Conservation (phyloP, 1,284 basidiomycete species). For the Lignosus rhinocerotis region DNA sequence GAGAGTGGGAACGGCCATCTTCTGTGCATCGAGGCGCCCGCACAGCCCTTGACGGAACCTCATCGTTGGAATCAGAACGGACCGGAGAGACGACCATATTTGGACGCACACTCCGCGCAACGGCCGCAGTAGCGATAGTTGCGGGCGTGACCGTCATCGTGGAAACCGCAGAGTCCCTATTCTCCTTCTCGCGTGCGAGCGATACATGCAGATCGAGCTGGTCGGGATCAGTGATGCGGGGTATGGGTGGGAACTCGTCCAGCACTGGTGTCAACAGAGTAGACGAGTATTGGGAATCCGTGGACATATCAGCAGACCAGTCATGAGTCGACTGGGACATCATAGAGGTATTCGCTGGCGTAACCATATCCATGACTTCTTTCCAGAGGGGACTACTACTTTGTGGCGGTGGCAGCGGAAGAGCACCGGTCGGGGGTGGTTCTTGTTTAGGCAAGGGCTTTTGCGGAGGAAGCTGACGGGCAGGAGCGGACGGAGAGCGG, state of each 20-base stretch:
- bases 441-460: constrained; percentile 29
- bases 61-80: constrained; percentile 11
- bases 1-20: constrained; percentile 28
- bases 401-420: constrained; percentile 18
- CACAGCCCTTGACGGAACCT: constrained; percentile 12
- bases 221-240: constrained; percentile 12
- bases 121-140: constrained; percentile 32
- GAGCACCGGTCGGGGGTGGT: constrained; percentile 17
- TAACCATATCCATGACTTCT: constrained; percentile 28
- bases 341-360: constrained; percentile 4
- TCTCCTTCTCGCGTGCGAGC: constrained; percentile 31
- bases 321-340: constrained; percentile 8
- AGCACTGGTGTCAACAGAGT: constrained; percentile 21
- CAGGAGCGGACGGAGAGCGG: constrained; percentile 6
- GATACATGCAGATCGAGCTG: constrained; percentile 22
- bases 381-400: constrained; percentile 27
- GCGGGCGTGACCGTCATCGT: constrained; percentile 37
- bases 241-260: constrained; percentile 24
- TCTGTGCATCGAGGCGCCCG: constrained; percentile 13
- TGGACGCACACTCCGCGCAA: constrained; percentile 31
- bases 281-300: constrained; percentile 15
- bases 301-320: constrained; percentile 15
- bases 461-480: constrained; percentile 26
- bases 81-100: constrained; percentile 30
- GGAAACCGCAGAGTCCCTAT: constrained; percentile 35